These are phyloP conservation scores for Apiospora arundinis DNA, from an alignment of 2,329 filamentous ascomycete species.

Conservation along the genomic window DNA sequence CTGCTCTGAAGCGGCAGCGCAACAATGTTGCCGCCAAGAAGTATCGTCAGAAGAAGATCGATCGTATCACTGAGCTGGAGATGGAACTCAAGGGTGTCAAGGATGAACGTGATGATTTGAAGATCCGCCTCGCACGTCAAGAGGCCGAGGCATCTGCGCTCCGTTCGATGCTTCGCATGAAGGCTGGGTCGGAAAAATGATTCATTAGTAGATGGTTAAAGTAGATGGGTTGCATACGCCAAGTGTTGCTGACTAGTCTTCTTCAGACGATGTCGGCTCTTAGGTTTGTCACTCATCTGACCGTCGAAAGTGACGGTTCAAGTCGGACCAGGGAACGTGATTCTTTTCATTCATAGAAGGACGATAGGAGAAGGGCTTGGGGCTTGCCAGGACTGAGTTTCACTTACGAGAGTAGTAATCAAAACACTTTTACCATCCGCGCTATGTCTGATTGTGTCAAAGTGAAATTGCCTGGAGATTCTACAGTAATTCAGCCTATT, in stretches of 20 bases:
- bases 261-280: conserved; percentile 18
- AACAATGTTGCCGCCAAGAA: conserved; percentile 76
- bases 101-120: conserved; percentile 67
- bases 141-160: conserved; percentile 71
- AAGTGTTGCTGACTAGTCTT: neutral
- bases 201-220: neutral
- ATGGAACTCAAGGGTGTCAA: conserved; percentile 62
- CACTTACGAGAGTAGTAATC: conserved; percentile 1
- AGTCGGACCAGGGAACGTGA: conserved; percentile 17
- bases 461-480: neutral
- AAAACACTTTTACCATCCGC: neutral
- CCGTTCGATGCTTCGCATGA: conserved; percentile 54
- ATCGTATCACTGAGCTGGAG: conserved; percentile 69
- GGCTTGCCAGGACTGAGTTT: neutral
- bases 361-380: neutral
- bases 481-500: neutral
- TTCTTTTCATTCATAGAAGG: conserved; percentile 5
- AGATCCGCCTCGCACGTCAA: conserved; percentile 65
- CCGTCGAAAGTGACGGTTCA: conserved; percentile 12
- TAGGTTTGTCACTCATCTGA: conserved; percentile 1
- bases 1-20: conserved; percentile 63
- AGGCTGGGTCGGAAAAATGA: conserved; percentile 26
- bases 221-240: neutral
- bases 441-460: neutral
- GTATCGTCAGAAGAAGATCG: conserved; percentile 73